Evolutionary conservation across 2,329 filamentous ascomycete genomes (phyloP), one percentile per base, ranked within the genome.

Genomic region (Hypoxylon sp.): DNA sequence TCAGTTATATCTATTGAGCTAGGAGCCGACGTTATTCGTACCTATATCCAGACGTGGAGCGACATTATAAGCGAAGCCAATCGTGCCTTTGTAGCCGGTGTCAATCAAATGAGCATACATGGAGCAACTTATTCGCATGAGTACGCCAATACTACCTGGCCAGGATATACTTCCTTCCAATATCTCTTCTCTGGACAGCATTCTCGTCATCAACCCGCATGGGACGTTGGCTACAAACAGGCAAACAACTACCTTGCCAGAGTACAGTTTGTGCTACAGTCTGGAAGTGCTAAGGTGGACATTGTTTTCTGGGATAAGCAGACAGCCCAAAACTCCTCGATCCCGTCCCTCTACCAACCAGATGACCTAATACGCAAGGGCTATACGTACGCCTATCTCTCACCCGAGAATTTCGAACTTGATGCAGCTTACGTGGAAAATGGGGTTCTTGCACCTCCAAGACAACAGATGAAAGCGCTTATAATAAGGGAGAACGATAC

Each of bases 251-350:
- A 43, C 38, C 38, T 43, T 21, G 17, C 38, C 9, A 21, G 38
- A 43, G 38, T 43, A 19, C 38, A 43, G 5, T 43, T 43, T 21
- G 17, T 43, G 17, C 17, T 43, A 21, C 38, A 43, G 10, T 43
- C 38, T 21, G 38, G 38, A 43, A 19, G 2, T 3, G 17, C 38
- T 11, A 43, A 21, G 21, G 38, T 43, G 7, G 38, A 43, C 7
- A 21, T 43, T 43, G 38, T 21, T 21, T 43, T 43, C 38, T 43
- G 38, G 38, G 38, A 43, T 17, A 43, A 43, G 38, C 38, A 43
- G 17, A 43, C 38, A 17, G 38, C 38, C 2, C 38, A 43, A 21
- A 43, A 43, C 38, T 11, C 17, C 3, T 10, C 17, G 7, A 43
- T 43, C 38, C 38, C 38, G 9, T 21, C 38, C 3, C 38, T 43